Conservation (phyloP, 768 basidiomycete species). For the Mycena pura region DNA sequence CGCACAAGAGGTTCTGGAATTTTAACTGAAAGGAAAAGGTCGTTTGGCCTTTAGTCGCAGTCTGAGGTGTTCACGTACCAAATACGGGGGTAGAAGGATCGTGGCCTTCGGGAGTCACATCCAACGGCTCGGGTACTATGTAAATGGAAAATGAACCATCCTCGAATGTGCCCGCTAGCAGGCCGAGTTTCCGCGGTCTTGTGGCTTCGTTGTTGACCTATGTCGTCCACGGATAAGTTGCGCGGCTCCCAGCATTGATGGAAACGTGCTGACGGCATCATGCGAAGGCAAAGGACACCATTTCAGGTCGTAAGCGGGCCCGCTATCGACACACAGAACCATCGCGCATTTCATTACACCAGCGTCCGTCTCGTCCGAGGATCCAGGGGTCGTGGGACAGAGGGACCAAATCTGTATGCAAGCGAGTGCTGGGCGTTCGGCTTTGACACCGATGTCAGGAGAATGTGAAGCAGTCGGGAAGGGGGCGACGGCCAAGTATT, state of each 20-base stretch:
- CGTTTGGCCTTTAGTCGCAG: background rate
- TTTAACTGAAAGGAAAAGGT: conserved; percentile 49
- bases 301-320: conserved; percentile 80
- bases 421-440: conserved; percentile 58
- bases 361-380: conserved; percentile 29
- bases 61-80: conserved; percentile 45
- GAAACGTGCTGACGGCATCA: conserved; percentile 51
- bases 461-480: conserved; percentile 70
- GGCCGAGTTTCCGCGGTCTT: conserved; percentile 69
- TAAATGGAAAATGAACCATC: conserved; percentile 87
- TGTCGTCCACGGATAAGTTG: background rate
- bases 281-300: conserved; percentile 94
- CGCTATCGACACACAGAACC: conserved; percentile 83
- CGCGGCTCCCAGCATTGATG: background rate
- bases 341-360: conserved; percentile 79
- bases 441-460: conserved; percentile 69
- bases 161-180: conserved; percentile 85
- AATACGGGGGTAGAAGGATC: conserved; percentile 49
- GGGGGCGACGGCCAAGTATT: conserved; percentile 87
- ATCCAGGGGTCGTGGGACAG: conserved; percentile 27
- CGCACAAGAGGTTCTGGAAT: conserved; percentile 69
- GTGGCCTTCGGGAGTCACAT: conserved; percentile 41
- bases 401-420: conserved; percentile 91
- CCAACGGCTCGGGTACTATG: conserved; percentile 79
- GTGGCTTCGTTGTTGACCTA: conserved; percentile 20